Percentiles rank a stretch among this genome's conserved stretches.
Evolutionary conservation across 202 grass and related monocot genomes (phyloP).

Genomic region (Carex sylvatica): DNA sequence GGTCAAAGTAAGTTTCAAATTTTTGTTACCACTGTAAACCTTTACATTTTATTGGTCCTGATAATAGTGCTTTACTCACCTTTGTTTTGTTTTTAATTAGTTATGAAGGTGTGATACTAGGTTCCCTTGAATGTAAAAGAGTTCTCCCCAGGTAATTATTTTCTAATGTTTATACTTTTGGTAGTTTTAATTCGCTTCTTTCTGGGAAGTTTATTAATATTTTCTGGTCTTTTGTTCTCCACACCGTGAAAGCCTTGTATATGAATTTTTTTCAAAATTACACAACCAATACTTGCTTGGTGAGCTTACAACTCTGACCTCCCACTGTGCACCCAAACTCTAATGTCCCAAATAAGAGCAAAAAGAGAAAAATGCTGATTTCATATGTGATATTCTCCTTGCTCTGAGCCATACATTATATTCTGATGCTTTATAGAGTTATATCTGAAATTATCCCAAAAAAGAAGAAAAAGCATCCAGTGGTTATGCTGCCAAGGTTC

Average conservation of each 20-base stretch:
- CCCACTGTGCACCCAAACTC: not conserved
- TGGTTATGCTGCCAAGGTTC: not conserved
- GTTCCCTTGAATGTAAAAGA: constrained; percentile 72
- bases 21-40: constrained; percentile 24
- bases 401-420: not conserved
- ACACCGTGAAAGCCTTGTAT: not conserved
- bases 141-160: constrained; percentile 61
- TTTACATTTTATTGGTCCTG: constrained; percentile 9
- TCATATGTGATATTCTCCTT: not conserved
- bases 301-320: not conserved
- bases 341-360: not conserved
- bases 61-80: constrained; percentile 1
- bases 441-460: constrained; percentile 1
- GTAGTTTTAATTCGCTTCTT: not conserved
- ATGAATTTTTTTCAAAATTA: not conserved
- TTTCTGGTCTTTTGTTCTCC: not conserved
- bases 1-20: constrained; percentile 72
- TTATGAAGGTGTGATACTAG: constrained; percentile 66
- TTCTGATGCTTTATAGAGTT: not conserved
- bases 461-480: not conserved
- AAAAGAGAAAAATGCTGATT: not conserved
- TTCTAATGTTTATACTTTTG: constrained; percentile 14
- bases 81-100: constrained; percentile 36
- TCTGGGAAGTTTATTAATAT: constrained; percentile 17
- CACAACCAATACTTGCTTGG: not conserved